Percentiles rank a stretch among this genome's conserved stretches.
phyloP scores from a whole-genome alignment of 176 grass and related monocot species.

The Saccharum spontaneum region DNA sequence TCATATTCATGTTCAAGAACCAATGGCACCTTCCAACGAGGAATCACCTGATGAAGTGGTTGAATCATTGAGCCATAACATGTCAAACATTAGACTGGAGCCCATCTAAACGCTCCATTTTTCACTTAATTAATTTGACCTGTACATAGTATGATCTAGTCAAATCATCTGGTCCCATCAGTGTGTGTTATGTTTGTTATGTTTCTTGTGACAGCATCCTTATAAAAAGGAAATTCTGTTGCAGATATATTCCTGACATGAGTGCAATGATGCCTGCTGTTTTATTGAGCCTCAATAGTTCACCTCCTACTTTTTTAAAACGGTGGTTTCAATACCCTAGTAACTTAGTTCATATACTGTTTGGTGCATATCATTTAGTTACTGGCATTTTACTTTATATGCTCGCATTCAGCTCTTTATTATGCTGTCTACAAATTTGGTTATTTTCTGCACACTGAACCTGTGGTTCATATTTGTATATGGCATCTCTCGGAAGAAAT shows the following conservation, averaged over 20 bases:
- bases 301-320: background rate
- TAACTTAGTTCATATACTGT: background rate
- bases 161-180: background rate
- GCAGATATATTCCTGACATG: conserved; percentile 21
- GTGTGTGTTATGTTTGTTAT: conserved; percentile 34
- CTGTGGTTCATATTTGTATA: conserved; percentile 20
- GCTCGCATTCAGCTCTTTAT: background rate
- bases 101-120: conserved; percentile 50
- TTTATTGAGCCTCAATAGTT: background rate
- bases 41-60: conserved; percentile 40
- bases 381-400: background rate
- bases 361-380: background rate
- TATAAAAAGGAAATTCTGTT: conserved; percentile 7
- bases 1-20: conserved; percentile 35
- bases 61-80: conserved; percentile 50
- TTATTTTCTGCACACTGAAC: background rate
- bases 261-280: background rate
- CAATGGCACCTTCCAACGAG: conserved; percentile 23
- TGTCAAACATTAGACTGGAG: conserved; percentile 68
- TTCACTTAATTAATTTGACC: conserved; percentile 11
- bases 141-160: conserved; percentile 34
- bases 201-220: conserved; percentile 21
- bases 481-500: background rate
- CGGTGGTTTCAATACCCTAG: background rate
- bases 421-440: background rate